These are phyloP conservation scores for Thalassiosira oceanica DNA, from an alignment of 352 stramenopile genomes.

Conservation along the genomic window DNA sequence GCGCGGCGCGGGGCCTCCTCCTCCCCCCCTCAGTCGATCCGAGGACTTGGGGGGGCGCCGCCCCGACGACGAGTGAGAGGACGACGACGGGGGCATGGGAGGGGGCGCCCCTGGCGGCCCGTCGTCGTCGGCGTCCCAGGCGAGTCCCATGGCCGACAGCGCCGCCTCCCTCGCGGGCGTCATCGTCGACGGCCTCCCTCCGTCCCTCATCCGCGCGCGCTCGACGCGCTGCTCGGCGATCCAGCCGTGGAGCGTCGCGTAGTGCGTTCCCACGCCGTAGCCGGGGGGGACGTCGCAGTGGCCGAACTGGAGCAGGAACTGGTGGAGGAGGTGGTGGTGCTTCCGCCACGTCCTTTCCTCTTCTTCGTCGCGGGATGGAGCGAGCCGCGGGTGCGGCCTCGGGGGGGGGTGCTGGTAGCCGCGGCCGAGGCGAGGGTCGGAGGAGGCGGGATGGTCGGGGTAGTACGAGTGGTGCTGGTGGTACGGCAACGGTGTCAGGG, in stretches of 20 bases:
- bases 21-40: slow-evolving; percentile 25
- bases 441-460: not conserved
- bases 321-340: slow-evolving; percentile 26
- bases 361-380: not conserved
- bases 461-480: slow-evolving; percentile 10
- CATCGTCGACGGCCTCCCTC: slow-evolving; percentile 18
- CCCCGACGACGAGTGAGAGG: not conserved
- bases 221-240: slow-evolving; percentile 26
- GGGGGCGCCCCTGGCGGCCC: no score
- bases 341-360: slow-evolving; percentile 13
- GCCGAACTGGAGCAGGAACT: slow-evolving; percentile 39
- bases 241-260: slow-evolving; percentile 37
- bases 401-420: no score
- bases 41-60: slow-evolving; percentile 9
- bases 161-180: slow-evolving; percentile 18
- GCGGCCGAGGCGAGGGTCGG: no score
- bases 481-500: slow-evolving; percentile 1
- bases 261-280: slow-evolving; percentile 40
- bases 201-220: slow-evolving; percentile 29
- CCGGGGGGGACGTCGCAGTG: slow-evolving; percentile 42
- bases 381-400: not conserved
- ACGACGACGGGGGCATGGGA: not conserved
- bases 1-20: slow-evolving; percentile 38
- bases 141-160: slow-evolving; percentile 34
- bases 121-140: slow-evolving; percentile 3